phyloP scores from a whole-genome alignment of 2,329 filamentous ascomycete species.

The Pyricularia sp. region DNA sequence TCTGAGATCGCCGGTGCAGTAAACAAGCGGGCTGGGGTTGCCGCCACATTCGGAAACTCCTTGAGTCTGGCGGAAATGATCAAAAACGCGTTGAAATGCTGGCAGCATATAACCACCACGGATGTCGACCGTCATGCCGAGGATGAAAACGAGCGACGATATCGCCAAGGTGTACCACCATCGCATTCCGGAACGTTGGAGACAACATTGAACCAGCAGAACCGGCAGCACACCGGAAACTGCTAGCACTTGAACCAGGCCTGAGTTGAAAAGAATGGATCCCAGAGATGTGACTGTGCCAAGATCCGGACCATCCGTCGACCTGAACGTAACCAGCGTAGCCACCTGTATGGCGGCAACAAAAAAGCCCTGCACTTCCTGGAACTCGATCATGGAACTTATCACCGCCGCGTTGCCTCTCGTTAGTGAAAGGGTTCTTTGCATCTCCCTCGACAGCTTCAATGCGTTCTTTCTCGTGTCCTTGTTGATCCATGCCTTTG shows the following conservation, averaged over 20 bases:
- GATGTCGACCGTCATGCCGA: conserved; percentile 9
- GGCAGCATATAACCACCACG: conserved; percentile 10
- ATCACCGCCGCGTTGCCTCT: conserved; percentile 10
- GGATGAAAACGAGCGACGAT: conserved; percentile 8
- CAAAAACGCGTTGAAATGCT: conserved; percentile 9
- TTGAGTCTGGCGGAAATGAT: conserved; percentile 8
- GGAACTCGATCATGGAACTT: conserved; percentile 14
- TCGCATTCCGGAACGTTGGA: conserved; percentile 13
- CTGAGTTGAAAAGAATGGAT: conserved; percentile 12
- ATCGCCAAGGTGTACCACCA: conserved; percentile 16
- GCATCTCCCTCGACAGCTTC: conserved; percentile 2
- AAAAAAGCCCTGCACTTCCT: conserved; percentile 17
- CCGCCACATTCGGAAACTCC: conserved; percentile 11
- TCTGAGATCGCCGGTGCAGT: conserved; percentile 7
- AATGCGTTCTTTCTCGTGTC: neutral
- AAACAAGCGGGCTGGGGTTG: conserved; percentile 11
- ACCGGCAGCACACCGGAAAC: conserved; percentile 10
- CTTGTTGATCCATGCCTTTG: neutral
- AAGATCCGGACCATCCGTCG: conserved; percentile 7
- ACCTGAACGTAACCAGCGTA: conserved; percentile 11
- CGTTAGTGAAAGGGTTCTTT: conserved; percentile 8
- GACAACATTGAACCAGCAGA: conserved; percentile 13
- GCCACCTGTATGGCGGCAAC: conserved; percentile 14
- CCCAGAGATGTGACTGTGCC: conserved; percentile 11
- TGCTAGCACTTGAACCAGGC: conserved; percentile 10